Percentiles rank a stretch among this genome's conserved stretches.
These are phyloP conservation scores for Nakazawaea anatomiae DNA, from an alignment of 805 yeast genomes.

Conservation along the genomic window DNA sequence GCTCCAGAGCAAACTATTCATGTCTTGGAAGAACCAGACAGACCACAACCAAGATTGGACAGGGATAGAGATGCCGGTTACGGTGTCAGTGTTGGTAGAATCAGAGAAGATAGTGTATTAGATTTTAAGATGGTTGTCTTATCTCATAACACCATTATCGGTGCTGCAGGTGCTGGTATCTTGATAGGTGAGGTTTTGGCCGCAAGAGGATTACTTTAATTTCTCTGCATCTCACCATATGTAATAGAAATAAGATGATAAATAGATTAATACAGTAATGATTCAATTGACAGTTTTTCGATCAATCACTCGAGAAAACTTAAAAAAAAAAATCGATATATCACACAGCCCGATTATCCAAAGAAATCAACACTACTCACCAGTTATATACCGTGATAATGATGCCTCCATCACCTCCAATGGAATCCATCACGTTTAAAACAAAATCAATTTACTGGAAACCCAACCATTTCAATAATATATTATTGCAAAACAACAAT, in stretches of 20 bases:
- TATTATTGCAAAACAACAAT: constrained; percentile 70
- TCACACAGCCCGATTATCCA: neutral
- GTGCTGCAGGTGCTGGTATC: constrained; percentile 98
- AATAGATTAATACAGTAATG: no score
- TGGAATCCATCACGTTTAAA: constrained; percentile 14
- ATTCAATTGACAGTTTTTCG: no score
- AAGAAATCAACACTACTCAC: neutral
- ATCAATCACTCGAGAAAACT: no score
- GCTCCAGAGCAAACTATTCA: constrained; percentile 93
- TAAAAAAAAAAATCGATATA: neutral
- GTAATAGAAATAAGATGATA: neutral
- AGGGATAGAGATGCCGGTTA: constrained; percentile 91
- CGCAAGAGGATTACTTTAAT: constrained; percentile 67
- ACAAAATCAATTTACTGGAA: constrained; percentile 25
- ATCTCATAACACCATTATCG: constrained; percentile 94
- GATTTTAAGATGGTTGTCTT: constrained; percentile 96
- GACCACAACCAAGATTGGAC: constrained; percentile 98
- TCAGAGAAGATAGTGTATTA: constrained; percentile 88
- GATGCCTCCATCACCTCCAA: neutral
- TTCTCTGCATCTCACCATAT: no score
- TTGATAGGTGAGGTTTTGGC: constrained; percentile 87
- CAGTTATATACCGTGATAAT: no score
- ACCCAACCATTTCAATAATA: constrained; percentile 36
- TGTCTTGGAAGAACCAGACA: constrained; percentile 81
- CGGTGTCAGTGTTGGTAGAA: constrained; percentile 92